Base-by-base conservation (phyloP, 2,329 filamentous ascomycete species). In the Calonectria hongkongensis region DNA sequence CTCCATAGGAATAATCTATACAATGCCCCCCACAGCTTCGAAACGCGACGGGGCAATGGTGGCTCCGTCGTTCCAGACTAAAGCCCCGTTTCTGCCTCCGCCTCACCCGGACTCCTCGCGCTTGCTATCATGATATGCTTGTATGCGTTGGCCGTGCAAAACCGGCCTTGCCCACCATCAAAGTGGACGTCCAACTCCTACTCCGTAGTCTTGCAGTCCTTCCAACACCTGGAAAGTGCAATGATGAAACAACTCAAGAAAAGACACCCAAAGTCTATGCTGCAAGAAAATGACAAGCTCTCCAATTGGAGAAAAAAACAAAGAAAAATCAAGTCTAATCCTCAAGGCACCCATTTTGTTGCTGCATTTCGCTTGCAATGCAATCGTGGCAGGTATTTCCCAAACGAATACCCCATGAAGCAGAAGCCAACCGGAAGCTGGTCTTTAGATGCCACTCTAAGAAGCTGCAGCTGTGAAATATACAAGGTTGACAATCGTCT, bases 401-500 rank as follows among this genome's bases (percentile, higher is more conserved):
- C 66, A 33, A 62, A 66, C 41, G 39, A 70, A 39, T 71, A 73
- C 70, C 72, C 72, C 71, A 50, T 50, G 45, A 73, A 69, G 78
- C 68, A 75, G 74, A 74, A 74, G 69, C 77, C 76, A 78, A 77
- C 77, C 70, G 71, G 60, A 72, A 74, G 70, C 27, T 67, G 71
- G 78, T 39, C 43, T 9, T 47, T 21, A 36, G 45, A 73, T 74
- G 76, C 73, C 73, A 80, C 80, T 80, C 79, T 74, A 80, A 79
- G 74, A 76, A 66, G 54, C 36, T 74, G 75, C 74, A 78, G 68
- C 71, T 71, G 70, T 74, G 73, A 76, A 79, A 80, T 80, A 75
- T 79, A 78, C 78, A 80, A 73, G 71, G 70, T 75, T 68, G 75
- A 78, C 76, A 80, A 79, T 76, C 70, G 74, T 75, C 80, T 78